phyloP scores from a whole-genome alignment of 2,329 filamentous ascomycete species.

The Verticillium zaregamsianum region DNA sequence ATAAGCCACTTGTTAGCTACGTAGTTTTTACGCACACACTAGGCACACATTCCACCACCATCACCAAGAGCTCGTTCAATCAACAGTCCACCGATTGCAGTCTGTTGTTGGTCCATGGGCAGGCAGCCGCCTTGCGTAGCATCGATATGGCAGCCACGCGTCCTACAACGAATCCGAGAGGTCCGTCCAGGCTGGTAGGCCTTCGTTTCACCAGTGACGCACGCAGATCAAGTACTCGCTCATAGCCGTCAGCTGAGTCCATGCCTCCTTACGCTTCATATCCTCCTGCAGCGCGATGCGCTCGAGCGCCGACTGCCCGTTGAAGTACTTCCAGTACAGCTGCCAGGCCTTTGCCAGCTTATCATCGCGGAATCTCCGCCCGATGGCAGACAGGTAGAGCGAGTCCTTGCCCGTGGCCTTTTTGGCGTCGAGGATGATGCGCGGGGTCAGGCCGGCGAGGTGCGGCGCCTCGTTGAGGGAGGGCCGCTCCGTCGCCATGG shows the following conservation, averaged over 20 bases:
- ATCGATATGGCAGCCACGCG: no score
- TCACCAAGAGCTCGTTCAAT: no score
- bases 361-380: conserved; percentile 46
- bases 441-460: conserved; percentile 53
- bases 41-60: no score
- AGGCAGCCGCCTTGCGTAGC: no score
- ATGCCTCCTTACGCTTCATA: conserved; percentile 79
- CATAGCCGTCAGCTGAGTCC: conserved; percentile 60
- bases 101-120: no score
- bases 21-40: background rate
- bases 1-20: background rate
- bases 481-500: conserved; percentile 48
- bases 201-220: conserved; percentile 59
- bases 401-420: conserved; percentile 75
- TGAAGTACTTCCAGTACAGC: conserved; percentile 77
- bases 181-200: background rate
- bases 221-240: conserved; percentile 64
- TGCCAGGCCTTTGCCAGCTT: conserved; percentile 66
- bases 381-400: conserved; percentile 62
- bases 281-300: conserved; percentile 81
- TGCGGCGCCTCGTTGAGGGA: conserved; percentile 54
- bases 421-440: conserved; percentile 73
- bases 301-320: conserved; percentile 80
- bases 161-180: no score
- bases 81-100: no score